Evolutionary conservation across 257 asterid genomes (phyloP).

Genomic region (Apocynum venetum): DNA sequence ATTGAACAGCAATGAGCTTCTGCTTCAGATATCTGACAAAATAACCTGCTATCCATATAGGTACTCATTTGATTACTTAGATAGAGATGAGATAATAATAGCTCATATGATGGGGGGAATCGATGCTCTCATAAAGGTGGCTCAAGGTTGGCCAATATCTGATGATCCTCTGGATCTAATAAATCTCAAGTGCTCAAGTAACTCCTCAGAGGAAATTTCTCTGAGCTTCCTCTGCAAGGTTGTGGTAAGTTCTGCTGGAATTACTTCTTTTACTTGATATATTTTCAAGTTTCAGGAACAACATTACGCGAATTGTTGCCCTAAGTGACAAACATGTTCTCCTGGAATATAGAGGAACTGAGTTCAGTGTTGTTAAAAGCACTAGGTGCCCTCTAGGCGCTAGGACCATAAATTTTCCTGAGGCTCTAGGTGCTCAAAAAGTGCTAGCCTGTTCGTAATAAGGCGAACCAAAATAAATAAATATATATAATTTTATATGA

Average conservation of each 20-base stretch:
- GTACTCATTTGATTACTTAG: conserved; percentile 76
- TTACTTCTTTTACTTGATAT: not conserved
- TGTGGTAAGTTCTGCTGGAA: conserved; percentile 46
- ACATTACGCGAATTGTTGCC: not conserved
- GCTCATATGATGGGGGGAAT: conserved; percentile 79
- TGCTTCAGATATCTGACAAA: conserved; percentile 3
- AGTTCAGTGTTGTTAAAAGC: too few relatives aligned
- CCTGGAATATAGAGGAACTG: not conserved
- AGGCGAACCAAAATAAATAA: too few relatives aligned
- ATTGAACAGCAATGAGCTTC: not conserved
- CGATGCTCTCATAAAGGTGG: conserved; percentile 73
- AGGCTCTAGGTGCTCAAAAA: too few relatives aligned
- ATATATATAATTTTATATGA: too few relatives aligned
- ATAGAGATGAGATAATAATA: conserved; percentile 60
- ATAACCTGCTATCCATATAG: conserved; percentile 37
- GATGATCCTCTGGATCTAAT: conserved; percentile 51
- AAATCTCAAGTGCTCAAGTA: conserved; percentile 67
- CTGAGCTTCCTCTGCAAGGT: conserved; percentile 72
- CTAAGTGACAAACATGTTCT: not conserved
- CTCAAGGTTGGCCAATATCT: conserved; percentile 89
- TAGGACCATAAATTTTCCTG: too few relatives aligned
- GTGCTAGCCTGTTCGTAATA: too few relatives aligned
- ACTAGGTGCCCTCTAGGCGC: too few relatives aligned
- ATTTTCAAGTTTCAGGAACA: not conserved
- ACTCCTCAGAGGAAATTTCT: conserved; percentile 51